Evolutionary conservation across 495 filamentous ascomycete species (phyloP).

Genomic region (Penicillium soppii): DNA sequence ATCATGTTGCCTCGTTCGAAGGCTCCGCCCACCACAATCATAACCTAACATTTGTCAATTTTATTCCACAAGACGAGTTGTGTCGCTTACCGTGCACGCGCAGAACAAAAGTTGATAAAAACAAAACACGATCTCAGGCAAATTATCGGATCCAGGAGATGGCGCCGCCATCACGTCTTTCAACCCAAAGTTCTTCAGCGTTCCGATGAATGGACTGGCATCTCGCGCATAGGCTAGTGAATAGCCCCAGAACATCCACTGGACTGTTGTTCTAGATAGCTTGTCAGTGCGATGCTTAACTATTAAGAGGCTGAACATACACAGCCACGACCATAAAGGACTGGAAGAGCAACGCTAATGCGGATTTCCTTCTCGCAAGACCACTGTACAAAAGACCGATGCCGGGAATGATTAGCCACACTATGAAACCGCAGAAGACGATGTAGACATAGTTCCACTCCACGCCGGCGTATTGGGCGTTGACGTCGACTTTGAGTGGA

Average conservation of each 20-base stretch:
- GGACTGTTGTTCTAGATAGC: slow-evolving; percentile 39
- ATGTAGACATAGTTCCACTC: slow-evolving; percentile 55
- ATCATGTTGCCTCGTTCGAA: slow-evolving; percentile 57
- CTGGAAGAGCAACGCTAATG: slow-evolving; percentile 56
- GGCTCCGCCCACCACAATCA: slow-evolving; percentile 52
- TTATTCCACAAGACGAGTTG: neutral
- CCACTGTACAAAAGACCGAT: slow-evolving; percentile 60
- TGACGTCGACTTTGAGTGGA: slow-evolving; percentile 46
- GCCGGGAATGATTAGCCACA: slow-evolving; percentile 61
- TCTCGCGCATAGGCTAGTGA: slow-evolving; percentile 51
- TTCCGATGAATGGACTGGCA: slow-evolving; percentile 54
- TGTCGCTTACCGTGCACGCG: slow-evolving; percentile 47
- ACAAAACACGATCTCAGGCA: slow-evolving; percentile 58
- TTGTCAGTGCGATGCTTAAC: neutral
- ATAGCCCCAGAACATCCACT: slow-evolving; percentile 63
- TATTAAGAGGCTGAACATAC: slow-evolving; percentile 19
- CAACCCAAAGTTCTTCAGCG: slow-evolving; percentile 53
- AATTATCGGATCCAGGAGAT: slow-evolving; percentile 44
- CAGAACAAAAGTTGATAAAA: slow-evolving; percentile 60
- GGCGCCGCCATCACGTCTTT: slow-evolving; percentile 51
- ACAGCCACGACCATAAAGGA: slow-evolving; percentile 52
- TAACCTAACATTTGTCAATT: slow-evolving; percentile 27
- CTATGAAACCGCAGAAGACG: slow-evolving; percentile 49
- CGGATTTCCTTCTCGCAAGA: slow-evolving; percentile 57
- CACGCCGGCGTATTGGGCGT: slow-evolving; percentile 47